phyloP scores from a whole-genome alignment of 371 early-diverging fungal genomes.

The Amoeboaphelidium protococcarum region DNA sequence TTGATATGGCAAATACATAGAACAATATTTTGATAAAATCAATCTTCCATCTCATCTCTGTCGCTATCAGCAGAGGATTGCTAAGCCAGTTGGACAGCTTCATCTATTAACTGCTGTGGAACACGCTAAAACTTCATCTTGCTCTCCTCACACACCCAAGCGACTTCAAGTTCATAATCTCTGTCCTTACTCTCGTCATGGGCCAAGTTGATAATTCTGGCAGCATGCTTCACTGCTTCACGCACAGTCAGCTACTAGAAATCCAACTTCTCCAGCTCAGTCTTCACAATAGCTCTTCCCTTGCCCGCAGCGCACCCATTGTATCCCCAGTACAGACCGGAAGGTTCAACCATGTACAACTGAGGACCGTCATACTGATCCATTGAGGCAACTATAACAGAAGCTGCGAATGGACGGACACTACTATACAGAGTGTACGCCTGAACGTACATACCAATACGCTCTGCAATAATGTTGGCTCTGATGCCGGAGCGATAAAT shows the following conservation, averaged over 20 bases:
- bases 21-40: neutral
- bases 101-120: slow-evolving; percentile 55
- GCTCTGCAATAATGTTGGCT: slow-evolving; percentile 66
- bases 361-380: slow-evolving; percentile 46
- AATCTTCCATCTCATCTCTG: neutral
- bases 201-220: slow-evolving; percentile 74
- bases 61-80: neutral
- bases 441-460: slow-evolving; percentile 70
- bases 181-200: slow-evolving; percentile 94
- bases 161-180: slow-evolving; percentile 84
- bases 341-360: slow-evolving; percentile 85
- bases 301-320: slow-evolving; percentile 83
- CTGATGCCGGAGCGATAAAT: slow-evolving; percentile 55
- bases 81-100: no score
- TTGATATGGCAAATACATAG: no score
- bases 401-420: slow-evolving; percentile 87
- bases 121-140: slow-evolving; percentile 49
- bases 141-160: slow-evolving; percentile 79
- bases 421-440: slow-evolving; percentile 87
- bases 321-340: slow-evolving; percentile 88
- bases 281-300: slow-evolving; percentile 85
- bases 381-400: slow-evolving; percentile 50
- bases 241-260: slow-evolving; percentile 50
- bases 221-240: slow-evolving; percentile 78
- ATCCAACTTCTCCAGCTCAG: slow-evolving; percentile 86